These are phyloP conservation scores for Spergularia bocconei DNA, from an alignment of 148 eudicot species.

Conservation along the genomic window DNA sequence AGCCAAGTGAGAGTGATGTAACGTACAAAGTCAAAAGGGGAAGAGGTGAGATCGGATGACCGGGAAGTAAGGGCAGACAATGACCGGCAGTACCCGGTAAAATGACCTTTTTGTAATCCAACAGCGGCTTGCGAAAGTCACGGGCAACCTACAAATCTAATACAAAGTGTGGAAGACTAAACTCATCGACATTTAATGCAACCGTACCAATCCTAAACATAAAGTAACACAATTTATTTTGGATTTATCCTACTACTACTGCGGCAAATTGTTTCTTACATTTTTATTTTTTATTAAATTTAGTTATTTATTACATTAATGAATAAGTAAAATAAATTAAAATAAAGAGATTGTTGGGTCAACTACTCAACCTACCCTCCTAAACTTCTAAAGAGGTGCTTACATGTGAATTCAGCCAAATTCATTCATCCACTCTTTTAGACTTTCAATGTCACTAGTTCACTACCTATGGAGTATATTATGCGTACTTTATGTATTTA, in stretches of 20 bases:
- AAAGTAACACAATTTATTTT: neutral
- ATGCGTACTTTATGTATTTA: no score
- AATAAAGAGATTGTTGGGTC: slow-evolving; percentile 27
- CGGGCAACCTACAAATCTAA: slow-evolving; percentile 25
- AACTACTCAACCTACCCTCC: slow-evolving; percentile 26
- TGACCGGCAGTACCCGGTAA: slow-evolving; percentile 24
- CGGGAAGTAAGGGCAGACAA: slow-evolving; percentile 1
- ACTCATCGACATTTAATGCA: neutral
- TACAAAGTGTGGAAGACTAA: neutral
- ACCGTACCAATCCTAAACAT: neutral
- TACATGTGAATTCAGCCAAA: slow-evolving; percentile 16
- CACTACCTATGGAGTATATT: no score
- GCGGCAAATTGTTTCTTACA: neutral
- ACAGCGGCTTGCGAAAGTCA: slow-evolving; percentile 28
- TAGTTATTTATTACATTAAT: neutral
- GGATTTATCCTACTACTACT: neutral
- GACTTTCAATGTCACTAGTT: neutral
- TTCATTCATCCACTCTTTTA: neutral
- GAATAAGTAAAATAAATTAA: neutral
- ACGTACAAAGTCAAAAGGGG: slow-evolving; percentile 9
- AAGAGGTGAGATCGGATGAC: slow-evolving; percentile 10
- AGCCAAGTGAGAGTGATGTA: neutral
- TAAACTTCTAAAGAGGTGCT: neutral
- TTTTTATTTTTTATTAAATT: neutral
- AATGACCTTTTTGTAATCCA: neutral